These are phyloP conservation scores for Bipolaris sorokiniana DNA, from an alignment of 2,329 filamentous ascomycete species.

Conservation along the genomic window DNA sequence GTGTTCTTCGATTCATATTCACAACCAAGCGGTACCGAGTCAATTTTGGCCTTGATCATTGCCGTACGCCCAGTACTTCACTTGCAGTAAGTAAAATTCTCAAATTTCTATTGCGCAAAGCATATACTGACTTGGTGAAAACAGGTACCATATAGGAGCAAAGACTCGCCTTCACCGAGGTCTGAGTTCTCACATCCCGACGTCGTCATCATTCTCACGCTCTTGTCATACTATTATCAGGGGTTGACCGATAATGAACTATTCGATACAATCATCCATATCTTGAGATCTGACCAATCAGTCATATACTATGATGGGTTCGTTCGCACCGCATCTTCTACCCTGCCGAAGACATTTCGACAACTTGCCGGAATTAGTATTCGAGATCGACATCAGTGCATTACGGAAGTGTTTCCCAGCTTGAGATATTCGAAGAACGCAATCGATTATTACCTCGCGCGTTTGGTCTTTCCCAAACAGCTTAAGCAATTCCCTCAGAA, in stretches of 20 bases:
- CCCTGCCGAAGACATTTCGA: constrained; percentile 49
- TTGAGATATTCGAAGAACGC: constrained; percentile 60
- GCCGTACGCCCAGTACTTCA: constrained; percentile 59
- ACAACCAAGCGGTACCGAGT: constrained; percentile 68
- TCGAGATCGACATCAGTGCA: constrained; percentile 59
- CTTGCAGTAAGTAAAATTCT: constrained; percentile 40
- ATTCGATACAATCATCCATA: constrained; percentile 53
- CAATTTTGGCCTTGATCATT: constrained; percentile 64
- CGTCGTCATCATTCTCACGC: constrained; percentile 69
- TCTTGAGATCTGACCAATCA: constrained; percentile 61
- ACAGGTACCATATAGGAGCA: constrained; percentile 66
- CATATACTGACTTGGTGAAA: neutral
- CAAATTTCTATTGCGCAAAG: neutral
- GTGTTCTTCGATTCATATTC: constrained; percentile 62
- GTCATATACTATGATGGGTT: constrained; percentile 60
- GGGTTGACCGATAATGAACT: constrained; percentile 62
- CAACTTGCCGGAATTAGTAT: constrained; percentile 37
- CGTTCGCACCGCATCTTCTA: constrained; percentile 43
- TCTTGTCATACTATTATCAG: constrained; percentile 70
- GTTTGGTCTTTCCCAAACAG: constrained; percentile 66
- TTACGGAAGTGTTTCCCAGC: constrained; percentile 57
- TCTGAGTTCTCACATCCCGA: constrained; percentile 74
- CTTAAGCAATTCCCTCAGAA: constrained; percentile 69
- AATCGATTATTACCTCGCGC: constrained; percentile 68
- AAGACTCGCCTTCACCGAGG: constrained; percentile 66